Percentiles rank a stretch among this genome's conserved stretches.
These are phyloP conservation scores for Fusarium sp. DNA, from an alignment of 2,329 filamentous ascomycete genomes.

Conservation along the genomic window DNA sequence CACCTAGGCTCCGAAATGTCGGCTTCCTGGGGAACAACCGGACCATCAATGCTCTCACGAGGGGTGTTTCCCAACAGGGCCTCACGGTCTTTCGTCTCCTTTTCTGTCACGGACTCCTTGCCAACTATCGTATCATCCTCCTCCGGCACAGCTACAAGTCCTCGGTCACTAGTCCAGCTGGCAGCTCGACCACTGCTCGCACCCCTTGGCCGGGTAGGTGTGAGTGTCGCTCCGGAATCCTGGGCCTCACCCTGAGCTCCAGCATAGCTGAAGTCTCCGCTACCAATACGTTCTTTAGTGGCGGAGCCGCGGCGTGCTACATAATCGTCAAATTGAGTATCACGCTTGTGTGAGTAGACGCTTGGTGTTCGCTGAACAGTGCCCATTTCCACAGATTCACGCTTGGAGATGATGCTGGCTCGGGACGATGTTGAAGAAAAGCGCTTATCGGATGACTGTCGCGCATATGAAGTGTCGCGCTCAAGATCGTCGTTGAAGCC, in stretches of 20 bases:
- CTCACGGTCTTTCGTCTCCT: constrained; percentile 46
- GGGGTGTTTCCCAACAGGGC: constrained; percentile 49
- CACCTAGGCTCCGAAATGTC: constrained; percentile 50
- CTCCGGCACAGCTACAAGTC: constrained; percentile 57
- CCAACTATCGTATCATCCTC: constrained; percentile 49
- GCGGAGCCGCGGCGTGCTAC: constrained; percentile 53
- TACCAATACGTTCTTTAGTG: constrained; percentile 46
- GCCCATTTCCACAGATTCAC: constrained; percentile 42
- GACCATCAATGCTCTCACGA: constrained; percentile 42
- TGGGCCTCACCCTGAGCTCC: constrained; percentile 32
- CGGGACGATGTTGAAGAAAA: constrained; percentile 48
- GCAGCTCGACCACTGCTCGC: constrained; percentile 48
- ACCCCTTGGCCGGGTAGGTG: constrained; percentile 45
- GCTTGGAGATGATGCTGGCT: constrained; percentile 48
- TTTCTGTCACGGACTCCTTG: constrained; percentile 32
- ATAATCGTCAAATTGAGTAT: constrained; percentile 64
- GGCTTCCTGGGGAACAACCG: constrained; percentile 42
- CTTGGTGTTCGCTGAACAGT: constrained; percentile 45
- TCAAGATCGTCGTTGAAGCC: constrained; percentile 58
- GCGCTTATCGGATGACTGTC: constrained; percentile 48
- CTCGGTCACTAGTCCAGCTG: constrained; percentile 56
- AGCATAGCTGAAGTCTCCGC: constrained; percentile 52
- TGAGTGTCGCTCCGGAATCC: constrained; percentile 28
- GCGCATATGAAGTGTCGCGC: constrained; percentile 47
- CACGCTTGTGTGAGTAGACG: constrained; percentile 60